A percentile compares a stretch with the other conserved stretches of the same genome.
Conservation (phyloP, 2,329 filamentous ascomycete species). For the Diplocarpon rosae region DNA sequence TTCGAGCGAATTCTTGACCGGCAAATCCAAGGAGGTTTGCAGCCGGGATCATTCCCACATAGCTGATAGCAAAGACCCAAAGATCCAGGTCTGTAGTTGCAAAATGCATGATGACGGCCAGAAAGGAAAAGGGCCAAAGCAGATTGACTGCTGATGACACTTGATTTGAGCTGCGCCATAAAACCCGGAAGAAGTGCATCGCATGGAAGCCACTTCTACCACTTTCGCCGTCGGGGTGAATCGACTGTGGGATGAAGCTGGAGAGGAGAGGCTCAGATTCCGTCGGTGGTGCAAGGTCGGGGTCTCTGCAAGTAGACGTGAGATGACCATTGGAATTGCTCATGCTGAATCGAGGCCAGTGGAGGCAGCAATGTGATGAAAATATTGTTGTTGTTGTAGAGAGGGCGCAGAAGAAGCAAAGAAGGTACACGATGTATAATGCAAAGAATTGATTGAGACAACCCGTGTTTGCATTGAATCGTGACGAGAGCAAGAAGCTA, state of each 20-base stretch:
- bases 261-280: constrained; percentile 1
- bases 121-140: constrained; percentile 62
- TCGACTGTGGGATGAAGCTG: constrained; percentile 13
- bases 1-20: constrained; percentile 59
- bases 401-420: too few relatives aligned
- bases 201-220: constrained; percentile 56
- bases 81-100: constrained; percentile 46
- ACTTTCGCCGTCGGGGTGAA: constrained; percentile 50
- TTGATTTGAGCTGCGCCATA: constrained; percentile 50
- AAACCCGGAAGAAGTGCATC: constrained; percentile 49
- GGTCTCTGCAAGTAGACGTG: neutral
- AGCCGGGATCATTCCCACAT: constrained; percentile 66
- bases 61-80: constrained; percentile 57
- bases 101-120: constrained; percentile 52
- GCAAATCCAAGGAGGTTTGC: constrained; percentile 68
- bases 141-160: constrained; percentile 56
- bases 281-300: neutral
- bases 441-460: too few relatives aligned
- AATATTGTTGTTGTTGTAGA: too few relatives aligned
- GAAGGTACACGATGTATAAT: too few relatives aligned
- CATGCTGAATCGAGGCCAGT: neutral
- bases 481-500: too few relatives aligned
- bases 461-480: too few relatives aligned
- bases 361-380: too few relatives aligned
- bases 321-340: constrained; percentile 1